Evolutionary conservation across 495 filamentous ascomycete genomes (phyloP), one percentile per base, ranked within the genome.

Genomic region (Neurospora tetrasperma): DNA sequence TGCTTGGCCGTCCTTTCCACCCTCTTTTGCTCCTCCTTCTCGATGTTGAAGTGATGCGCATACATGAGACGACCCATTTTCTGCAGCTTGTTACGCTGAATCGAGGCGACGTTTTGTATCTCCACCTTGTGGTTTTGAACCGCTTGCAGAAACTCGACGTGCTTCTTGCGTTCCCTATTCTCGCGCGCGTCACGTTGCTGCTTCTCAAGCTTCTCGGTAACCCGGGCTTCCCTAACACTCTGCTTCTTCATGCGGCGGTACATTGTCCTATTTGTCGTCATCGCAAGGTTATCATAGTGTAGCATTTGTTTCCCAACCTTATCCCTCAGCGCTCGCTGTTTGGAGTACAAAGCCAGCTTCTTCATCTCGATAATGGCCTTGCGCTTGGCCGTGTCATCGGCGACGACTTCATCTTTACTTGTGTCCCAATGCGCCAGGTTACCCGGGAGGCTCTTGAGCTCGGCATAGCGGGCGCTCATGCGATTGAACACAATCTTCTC

Each of bases 121-220:
- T 86, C 84, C 31, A 76, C 77, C 73, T 84, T 83, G 78, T 94
- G 92, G 74, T 87, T 88, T 70, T 86, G 81, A 10, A 93, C 89
- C 27, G 87, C 85, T 44, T 87, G 84, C 48, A 99, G 84, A 81
- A 95, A 96, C 75, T 98, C 94, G 70, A 86, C 87, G 77, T 98
- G 96, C 85, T 96, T 98, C 88, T 96, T 93, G 88, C 95, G 95
- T 83, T 99, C 96, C 54, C 94, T 89, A 42, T 89, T 91, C 82
- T 98, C 96, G 54, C 96, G 91, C 72, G 94, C 94, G 81, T 98
- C 94, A 69, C 96, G 92, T 79, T 98, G 96, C 80, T 98, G 94
- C 84, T 98, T 98, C 87, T 99, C 96, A 3, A 99, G 87, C 79
- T 97, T 98, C 86, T 99, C 96, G 4, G 96, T 99, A 76, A 98